Base-by-base conservation (phyloP, 2,329 filamentous ascomycete genomes). In the Verruconis gallopava region DNA sequence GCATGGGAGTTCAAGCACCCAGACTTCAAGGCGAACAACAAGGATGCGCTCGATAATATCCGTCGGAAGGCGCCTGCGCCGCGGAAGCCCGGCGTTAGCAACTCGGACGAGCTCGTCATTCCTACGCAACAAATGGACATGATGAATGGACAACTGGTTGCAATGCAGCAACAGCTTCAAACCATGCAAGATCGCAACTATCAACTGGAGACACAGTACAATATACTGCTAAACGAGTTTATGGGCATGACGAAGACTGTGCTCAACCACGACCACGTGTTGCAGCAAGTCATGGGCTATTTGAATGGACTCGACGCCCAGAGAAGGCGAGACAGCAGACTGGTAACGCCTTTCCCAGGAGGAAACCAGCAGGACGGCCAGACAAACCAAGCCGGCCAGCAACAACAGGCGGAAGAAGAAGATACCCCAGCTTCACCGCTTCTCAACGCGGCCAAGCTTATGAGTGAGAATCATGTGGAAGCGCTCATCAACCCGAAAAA, bases 1-100 rank as follows among this genome's bases (percentile, higher is more conserved):
- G 77, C 81, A 11, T 93, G 85, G 85, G 91, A 98, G 58, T 98
- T 98, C 59, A 93, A 91, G 58, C 91, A 98, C 55, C 89, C 89
- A 11, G 86, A 94, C 54, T 98, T 98, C 66, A 83, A 86, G 53
- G 81, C 83, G 49, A 89, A 95, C 62, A 93, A 89, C 63, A 95
- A 95, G 61, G 86, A 95, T 57, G 91, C 86, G 36, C 71, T 98
- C 37, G 91, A 98, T 55, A 96, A 95, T 51, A 98, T 98, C 55
- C 78, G 86, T 53, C 75, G 91, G 51, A 98, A 98, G 65, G 89
- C 91, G 2, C 91, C 91, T 0, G 86, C 89, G 2, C 84, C 89
- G 3, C 72, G 89, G 49, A 96, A 95, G 58, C 62, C 72, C 21
- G 66, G 66, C 44, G 49, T 55, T 40, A 45, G 54, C 12, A 62